phyloP scores from a whole-genome alignment of 768 basidiomycete genomes.

The Mycena belliarum region DNA sequence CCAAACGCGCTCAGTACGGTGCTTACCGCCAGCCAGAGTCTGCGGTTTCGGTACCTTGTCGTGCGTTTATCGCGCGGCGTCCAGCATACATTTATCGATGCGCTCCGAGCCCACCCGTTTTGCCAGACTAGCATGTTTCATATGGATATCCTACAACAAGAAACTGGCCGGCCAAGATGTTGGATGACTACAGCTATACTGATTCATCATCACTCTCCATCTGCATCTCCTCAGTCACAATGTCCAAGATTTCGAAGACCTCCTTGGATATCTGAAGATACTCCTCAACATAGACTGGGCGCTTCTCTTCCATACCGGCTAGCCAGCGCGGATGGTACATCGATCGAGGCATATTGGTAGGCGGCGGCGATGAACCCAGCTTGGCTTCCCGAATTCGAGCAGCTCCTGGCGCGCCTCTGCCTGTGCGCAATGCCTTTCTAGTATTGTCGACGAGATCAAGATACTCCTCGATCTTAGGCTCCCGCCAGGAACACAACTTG shows the following conservation, averaged over 20 bases:
- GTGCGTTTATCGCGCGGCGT: too few relatives aligned
- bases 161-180: too few relatives aligned
- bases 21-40: too few relatives aligned
- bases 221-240: not conserved
- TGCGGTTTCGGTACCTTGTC: too few relatives aligned
- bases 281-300: not conserved
- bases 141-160: too few relatives aligned
- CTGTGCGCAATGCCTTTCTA: not conserved
- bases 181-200: too few relatives aligned
- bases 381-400: not conserved
- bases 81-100: too few relatives aligned
- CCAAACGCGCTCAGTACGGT: too few relatives aligned
- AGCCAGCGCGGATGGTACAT: conserved; percentile 13
- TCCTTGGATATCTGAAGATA: conserved; percentile 6
- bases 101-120: too few relatives aligned
- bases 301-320: not conserved
- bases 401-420: not conserved
- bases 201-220: too few relatives aligned
- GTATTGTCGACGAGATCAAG: conserved; percentile 5
- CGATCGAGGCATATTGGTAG: not conserved
- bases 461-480: too few relatives aligned
- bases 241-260: conserved; percentile 9
- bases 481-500: conserved; percentile 8
- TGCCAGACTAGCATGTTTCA: too few relatives aligned
- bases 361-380: not conserved